These are phyloP conservation scores for Cyclanthera cordifolia DNA, from an alignment of 306 rosid species.

Conservation along the genomic window DNA sequence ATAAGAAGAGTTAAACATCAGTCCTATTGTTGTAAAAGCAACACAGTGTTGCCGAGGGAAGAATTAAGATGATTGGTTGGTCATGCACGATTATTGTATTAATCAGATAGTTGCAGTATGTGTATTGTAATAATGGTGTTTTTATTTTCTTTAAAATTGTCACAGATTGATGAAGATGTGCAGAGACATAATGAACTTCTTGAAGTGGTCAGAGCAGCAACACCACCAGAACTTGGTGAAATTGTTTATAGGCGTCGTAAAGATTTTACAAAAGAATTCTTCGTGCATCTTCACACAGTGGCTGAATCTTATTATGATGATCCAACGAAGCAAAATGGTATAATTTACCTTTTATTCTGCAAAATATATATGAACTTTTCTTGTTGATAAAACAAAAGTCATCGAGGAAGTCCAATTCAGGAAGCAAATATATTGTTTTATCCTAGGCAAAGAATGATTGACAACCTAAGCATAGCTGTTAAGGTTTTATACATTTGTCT, in stretches of 20 bases:
- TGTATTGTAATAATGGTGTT: background rate
- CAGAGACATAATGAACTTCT: constrained; percentile 75
- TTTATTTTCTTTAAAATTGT: background rate
- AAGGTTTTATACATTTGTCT: background rate
- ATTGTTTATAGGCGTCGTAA: constrained; percentile 68
- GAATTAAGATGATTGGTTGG: background rate
- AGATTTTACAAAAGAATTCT: constrained; percentile 87
- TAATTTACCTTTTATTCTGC: constrained; percentile 7
- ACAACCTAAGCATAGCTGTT: background rate
- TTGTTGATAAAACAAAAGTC: background rate
- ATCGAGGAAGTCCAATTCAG: background rate
- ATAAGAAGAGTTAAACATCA: background rate
- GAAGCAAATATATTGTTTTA: background rate
- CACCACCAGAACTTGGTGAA: constrained; percentile 42
- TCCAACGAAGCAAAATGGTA: constrained; percentile 55
- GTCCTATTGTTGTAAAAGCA: background rate
- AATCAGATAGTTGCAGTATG: background rate
- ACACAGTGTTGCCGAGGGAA: background rate
- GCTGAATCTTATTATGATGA: constrained; percentile 53
- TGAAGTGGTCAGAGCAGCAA: constrained; percentile 28
- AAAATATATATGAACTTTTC: background rate
- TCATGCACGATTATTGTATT: background rate
- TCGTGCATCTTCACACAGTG: constrained; percentile 62
- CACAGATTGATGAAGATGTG: constrained; percentile 79
- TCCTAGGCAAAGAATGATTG: background rate